Evolutionary conservation across 23 red algal genomes (phyloP).

Genomic region (Cyanidium caldarium): DNA sequence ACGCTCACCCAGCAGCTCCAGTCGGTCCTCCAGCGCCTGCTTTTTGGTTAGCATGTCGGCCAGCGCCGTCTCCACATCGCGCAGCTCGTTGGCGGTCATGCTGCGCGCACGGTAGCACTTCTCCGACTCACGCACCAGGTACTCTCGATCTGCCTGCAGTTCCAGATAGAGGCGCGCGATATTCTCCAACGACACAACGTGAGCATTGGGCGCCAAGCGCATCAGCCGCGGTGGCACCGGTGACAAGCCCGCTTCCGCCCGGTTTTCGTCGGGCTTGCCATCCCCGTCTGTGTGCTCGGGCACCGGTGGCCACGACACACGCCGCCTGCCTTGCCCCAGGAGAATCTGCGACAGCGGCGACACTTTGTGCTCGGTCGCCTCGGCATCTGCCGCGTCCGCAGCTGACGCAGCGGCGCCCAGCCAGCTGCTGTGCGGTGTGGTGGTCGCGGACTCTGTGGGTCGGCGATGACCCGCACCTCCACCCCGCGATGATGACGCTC

Average conservation of each 20-base stretch:
- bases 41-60: conserved; percentile 37
- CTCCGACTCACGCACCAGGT: conserved; percentile 40
- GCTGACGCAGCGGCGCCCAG: too few species aligned
- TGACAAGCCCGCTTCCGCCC: too few species aligned
- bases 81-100: conserved; percentile 36
- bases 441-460: too few species aligned
- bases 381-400: too few species aligned
- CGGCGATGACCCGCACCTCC: too few species aligned
- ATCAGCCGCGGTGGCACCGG: background rate
- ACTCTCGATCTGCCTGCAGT: conserved; percentile 60
- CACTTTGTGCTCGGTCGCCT: too few species aligned
- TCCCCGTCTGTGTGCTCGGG: too few species aligned
- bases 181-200: conserved; percentile 73
- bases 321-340: too few species aligned
- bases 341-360: background rate
- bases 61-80: conserved; percentile 48
- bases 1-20: conserved; percentile 39
- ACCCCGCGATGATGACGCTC: too few species aligned
- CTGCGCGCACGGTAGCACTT: conserved; percentile 41
- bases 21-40: conserved; percentile 35
- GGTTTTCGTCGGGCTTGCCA: too few species aligned
- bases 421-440: too few species aligned
- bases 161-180: conserved; percentile 56
- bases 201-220: conserved; percentile 7
- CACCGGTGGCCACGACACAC: too few species aligned